Conservation (phyloP, 768 basidiomycete species). For the Collybiopsis luxurians region DNA sequence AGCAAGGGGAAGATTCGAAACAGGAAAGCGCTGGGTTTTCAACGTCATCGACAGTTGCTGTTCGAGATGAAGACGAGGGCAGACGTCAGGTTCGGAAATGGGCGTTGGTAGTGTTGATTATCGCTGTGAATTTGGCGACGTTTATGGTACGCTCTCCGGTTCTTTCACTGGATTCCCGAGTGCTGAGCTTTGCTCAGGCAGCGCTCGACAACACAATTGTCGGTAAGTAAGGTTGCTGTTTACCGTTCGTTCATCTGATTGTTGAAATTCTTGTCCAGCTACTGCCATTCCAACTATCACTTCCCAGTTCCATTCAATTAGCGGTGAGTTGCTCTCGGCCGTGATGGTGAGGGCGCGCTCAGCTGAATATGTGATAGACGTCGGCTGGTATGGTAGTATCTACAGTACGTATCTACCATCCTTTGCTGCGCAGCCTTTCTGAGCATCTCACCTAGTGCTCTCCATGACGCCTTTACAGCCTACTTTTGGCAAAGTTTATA, state of each 20-base stretch:
- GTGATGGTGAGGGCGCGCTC: no score
- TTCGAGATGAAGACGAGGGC: conserved; percentile 20
- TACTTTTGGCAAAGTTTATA: conserved; percentile 20
- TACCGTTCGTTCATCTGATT: neutral
- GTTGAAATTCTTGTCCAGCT: conserved; percentile 8
- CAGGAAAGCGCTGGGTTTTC: no score
- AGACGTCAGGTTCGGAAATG: neutral
- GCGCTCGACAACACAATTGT: conserved; percentile 12
- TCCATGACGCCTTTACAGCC: conserved; percentile 18
- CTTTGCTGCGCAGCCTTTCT: neutral
- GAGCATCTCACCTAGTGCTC: conserved; percentile 14
- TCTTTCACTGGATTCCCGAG: neutral
- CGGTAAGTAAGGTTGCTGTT: conserved; percentile 6
- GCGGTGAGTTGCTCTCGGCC: neutral
- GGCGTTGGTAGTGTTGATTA: neutral
- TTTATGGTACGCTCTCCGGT: conserved; percentile 9
- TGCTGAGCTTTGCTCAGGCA: neutral
- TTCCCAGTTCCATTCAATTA: conserved; percentile 25
- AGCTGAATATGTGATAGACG: conserved; percentile 8
- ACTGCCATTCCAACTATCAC: conserved; percentile 27
- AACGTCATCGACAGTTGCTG: no score
- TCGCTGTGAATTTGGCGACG: conserved; percentile 12
- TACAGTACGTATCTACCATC: neutral
- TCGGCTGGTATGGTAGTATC: conserved; percentile 21
- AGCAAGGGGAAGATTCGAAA: no score